Percentiles rank a stretch among this genome's conserved stretches.
Conservation (phyloP, 495 filamentous ascomycete genomes). For the Hypoxylon subgilvum region DNA sequence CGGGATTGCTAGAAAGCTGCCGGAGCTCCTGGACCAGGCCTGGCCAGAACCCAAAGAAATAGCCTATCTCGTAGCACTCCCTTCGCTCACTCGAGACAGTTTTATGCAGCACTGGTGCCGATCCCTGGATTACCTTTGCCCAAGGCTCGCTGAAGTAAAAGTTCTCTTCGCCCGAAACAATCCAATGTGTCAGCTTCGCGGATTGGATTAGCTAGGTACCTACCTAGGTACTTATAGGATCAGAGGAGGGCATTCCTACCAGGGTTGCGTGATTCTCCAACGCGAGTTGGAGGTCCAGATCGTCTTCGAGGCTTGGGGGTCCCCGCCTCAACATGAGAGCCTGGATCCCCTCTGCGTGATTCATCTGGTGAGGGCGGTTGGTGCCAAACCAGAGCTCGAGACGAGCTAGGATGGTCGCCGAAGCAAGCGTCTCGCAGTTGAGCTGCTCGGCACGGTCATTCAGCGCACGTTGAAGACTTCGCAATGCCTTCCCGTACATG, state of each 20-base stretch:
- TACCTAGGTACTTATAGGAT: too few relatives aligned
- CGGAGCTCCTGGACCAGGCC: constrained; percentile 3
- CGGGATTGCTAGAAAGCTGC: constrained; percentile 3
- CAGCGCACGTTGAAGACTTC: constrained; percentile 23
- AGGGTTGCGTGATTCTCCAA: constrained; percentile 26
- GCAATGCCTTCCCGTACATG: constrained; percentile 24
- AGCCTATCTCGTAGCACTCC: constrained; percentile 18
- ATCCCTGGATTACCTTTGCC: constrained; percentile 2
- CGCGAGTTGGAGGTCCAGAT: constrained; percentile 21
- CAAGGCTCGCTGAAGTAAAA: constrained; percentile 22
- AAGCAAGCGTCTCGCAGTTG: constrained; percentile 20
- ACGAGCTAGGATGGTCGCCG: constrained; percentile 13
- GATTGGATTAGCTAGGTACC: not conserved
- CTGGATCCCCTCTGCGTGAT: constrained; percentile 10
- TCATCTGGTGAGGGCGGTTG: constrained; percentile 2
- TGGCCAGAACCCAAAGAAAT: constrained; percentile 24
- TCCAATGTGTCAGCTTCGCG: constrained; percentile 18
- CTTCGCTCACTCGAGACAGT: constrained; percentile 4
- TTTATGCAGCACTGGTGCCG: not conserved
- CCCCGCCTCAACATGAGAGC: constrained; percentile 11
- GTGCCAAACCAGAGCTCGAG: constrained; percentile 19
- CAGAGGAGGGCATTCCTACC: not conserved
- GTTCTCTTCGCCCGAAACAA: constrained; percentile 16
- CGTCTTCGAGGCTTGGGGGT: constrained; percentile 12
- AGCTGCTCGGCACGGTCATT: constrained; percentile 2